Evolutionary conservation across 192 early-diverging fungal genomes (phyloP).

Genomic region (Cetraspora pellucida): DNA sequence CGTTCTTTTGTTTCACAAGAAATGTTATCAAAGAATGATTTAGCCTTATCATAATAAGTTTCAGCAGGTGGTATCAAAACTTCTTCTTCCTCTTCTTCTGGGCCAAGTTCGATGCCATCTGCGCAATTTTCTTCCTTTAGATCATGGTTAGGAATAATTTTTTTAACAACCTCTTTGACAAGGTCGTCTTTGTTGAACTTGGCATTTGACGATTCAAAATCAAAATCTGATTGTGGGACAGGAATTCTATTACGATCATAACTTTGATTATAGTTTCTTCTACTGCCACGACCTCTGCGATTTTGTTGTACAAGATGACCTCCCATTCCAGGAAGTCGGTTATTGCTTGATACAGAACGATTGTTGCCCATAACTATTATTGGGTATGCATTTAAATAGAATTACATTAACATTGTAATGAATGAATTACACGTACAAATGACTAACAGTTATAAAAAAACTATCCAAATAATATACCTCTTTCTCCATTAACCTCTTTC

Average conservation of each 20-base stretch:
- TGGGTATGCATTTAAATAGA: not conserved
- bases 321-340: slow-evolving; percentile 57
- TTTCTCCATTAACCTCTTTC: slow-evolving; percentile 19
- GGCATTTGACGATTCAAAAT: slow-evolving; percentile 94
- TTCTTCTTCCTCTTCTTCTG: slow-evolving; percentile 57
- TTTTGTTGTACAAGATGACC: slow-evolving; percentile 50
- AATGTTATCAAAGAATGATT: slow-evolving; percentile 97
- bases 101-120: slow-evolving; percentile 42
- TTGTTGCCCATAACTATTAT: slow-evolving; percentile 20
- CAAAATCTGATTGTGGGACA: slow-evolving; percentile 80
- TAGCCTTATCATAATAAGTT: slow-evolving; percentile 74
- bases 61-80: slow-evolving; percentile 55
- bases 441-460: not conserved
- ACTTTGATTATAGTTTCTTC: slow-evolving; percentile 44
- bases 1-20: slow-evolving; percentile 94
- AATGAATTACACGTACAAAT: too few relatives aligned
- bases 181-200: slow-evolving; percentile 92
- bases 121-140: slow-evolving; percentile 35
- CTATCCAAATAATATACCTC: not conserved
- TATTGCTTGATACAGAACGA: slow-evolving; percentile 38
- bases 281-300: slow-evolving; percentile 48
- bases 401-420: too few relatives aligned
- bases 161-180: slow-evolving; percentile 70
- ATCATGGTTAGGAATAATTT: slow-evolving; percentile 45
- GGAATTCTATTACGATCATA: slow-evolving; percentile 45